phyloP scores from a whole-genome alignment of 371 early-diverging fungal genomes.

The Circinella umbellata region DNA sequence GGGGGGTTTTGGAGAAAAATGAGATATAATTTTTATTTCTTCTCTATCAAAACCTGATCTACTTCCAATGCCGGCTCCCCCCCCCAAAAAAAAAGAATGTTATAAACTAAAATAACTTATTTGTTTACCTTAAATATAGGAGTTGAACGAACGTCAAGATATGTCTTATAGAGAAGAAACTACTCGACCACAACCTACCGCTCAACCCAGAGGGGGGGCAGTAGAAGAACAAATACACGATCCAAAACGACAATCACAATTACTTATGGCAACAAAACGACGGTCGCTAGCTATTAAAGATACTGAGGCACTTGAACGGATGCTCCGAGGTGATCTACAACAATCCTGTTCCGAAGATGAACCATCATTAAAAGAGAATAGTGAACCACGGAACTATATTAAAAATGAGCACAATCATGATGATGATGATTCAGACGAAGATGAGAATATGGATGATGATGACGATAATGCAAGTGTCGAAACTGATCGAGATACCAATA shows the following conservation, averaged over 20 bases:
- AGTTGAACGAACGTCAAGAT: slow-evolving; percentile 6
- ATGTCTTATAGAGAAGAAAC: neutral
- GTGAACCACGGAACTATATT: no score
- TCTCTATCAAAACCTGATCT: no score
- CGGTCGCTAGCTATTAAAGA: slow-evolving; percentile 53
- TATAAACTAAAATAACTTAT: neutral
- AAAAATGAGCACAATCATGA: neutral
- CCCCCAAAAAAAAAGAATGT: no score
- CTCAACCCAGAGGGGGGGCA: slow-evolving; percentile 6
- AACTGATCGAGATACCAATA: slow-evolving; percentile 22
- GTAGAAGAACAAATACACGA: slow-evolving; percentile 25
- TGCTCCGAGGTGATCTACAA: slow-evolving; percentile 48
- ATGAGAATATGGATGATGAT: slow-evolving; percentile 14
- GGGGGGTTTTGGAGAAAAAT: no score
- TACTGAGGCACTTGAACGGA: slow-evolving; percentile 45
- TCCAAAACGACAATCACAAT: slow-evolving; percentile 51
- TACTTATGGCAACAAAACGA: slow-evolving; percentile 55
- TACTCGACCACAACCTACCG: neutral
- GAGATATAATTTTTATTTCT: no score
- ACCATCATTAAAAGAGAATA: neutral
- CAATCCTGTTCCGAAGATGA: neutral
- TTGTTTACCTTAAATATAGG: neutral
- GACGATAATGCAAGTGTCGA: slow-evolving; percentile 20
- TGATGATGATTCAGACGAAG: slow-evolving; percentile 15
- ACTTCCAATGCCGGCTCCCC: no score